Evolutionary conservation across 1,284 basidiomycete species (phyloP), one percentile per base, ranked within the genome.

Genomic region (Tylopilus orsonianus): DNA sequence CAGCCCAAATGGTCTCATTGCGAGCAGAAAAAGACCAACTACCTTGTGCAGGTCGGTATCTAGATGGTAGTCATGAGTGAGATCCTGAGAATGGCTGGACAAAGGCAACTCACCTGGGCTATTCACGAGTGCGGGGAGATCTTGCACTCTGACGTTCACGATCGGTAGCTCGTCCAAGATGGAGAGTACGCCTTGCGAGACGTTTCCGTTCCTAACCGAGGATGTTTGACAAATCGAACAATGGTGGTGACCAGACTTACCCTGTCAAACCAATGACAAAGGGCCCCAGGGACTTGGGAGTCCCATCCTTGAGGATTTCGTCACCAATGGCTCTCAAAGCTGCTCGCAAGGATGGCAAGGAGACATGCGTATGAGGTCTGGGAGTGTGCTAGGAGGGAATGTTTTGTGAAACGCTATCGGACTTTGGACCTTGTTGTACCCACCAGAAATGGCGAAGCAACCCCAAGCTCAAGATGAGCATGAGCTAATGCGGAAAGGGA

Each of bases 211-310:
- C 8, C 88, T 90, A 36, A 14, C 35, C 35, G 24, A 16, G 13
- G 8, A 34, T 22, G 23, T 46, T 41, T 39, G 48, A 34, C 23
- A 2, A 8, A 52, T 33, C 13, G 22, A 24, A 29, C 30, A 16
- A 35, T 19, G 12, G 14, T 3, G 4, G 4, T 13, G 5, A 36
- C 1, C n/a, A 14, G 30, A 38, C 50, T 27, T 43, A 90, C 89
- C 93, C 93, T 16, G 91, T 93, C 30, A 95, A 67, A 14, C 89
- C 85, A 44, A 95, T 80, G 0, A 94, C 79, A 38, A 91, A 81
- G 0, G 92, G 91, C 3, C 88, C 90, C 1, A 88, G 70, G 8
- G 72, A 69, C 41, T 65, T 62, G 8, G 87, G 84, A 1, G 83
- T 87, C 2, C 87, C 90, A 36, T 80, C 70, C 26, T 69, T 65